Evolutionary conservation across 495 filamentous ascomycete genomes (phyloP), one percentile per base, ranked within the genome.

Genomic region (Xylaria castorea): DNA sequence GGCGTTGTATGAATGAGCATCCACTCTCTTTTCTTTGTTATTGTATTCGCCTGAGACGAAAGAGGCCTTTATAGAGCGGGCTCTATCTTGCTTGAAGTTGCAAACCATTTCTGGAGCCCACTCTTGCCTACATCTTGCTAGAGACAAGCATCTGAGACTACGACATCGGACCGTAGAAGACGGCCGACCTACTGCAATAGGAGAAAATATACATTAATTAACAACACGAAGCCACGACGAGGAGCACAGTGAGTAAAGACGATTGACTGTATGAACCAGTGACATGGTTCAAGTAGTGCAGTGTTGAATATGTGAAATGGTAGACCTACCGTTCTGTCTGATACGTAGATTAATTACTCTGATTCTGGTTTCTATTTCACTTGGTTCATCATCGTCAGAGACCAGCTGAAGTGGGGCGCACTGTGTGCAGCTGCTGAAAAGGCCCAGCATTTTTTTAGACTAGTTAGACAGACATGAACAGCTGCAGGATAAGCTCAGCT

Each of bases 51-150:
- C 25, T 32, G 48, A 57, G n/a, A 53, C 1, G 27, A 12, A 16
- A 9, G 2, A 53, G 18, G 30, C 30, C 20, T 44, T 22, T 3
- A 16, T 9, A 44, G 22, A 44, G 20, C 36, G n/a, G 22, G 61
- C 22, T 38, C 38, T 27, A 18, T 38, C 64, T 51, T 36, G 64
- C 32, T 68, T 44, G 66, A 68, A 42, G 36, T 57, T 50, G 34
- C 22, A n/a, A 36, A 30, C 65, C 34, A 27, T 53, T 48, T 68
- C 22, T 53, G 16, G 5, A 11, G 22, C 20, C 20, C 16, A 40
- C 12, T 68, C 30, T 57, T 42, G 66, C 48, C 50, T 7, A 42
- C 42, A 68, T 57, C n/a, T 68, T 57, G 66, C 48, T 30, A 55
- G 20, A 22, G 18, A 38, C 12, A 44, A 50, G 50, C 50, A 44